These are phyloP conservation scores for Epichloe coenophiala DNA, from an alignment of 2,329 filamentous ascomycete species.

Conservation along the genomic window DNA sequence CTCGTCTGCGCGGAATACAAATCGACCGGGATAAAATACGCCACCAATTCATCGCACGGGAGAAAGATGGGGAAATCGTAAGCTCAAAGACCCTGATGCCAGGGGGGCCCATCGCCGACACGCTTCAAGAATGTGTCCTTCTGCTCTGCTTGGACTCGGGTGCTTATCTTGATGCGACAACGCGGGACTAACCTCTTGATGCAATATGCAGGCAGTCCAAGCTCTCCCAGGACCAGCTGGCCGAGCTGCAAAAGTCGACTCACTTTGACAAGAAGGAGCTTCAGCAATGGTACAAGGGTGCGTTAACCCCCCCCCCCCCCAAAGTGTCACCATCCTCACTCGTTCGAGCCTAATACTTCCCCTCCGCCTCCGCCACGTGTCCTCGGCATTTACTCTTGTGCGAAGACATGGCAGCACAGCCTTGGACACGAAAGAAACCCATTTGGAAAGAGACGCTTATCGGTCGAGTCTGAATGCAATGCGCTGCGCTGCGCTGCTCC, in stretches of 20 bases:
- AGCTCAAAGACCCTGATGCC: background rate
- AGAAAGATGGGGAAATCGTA: constrained; percentile 8
- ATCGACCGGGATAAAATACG: background rate
- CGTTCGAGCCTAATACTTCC: too few species aligned
- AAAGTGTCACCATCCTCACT: background rate
- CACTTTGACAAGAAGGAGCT: constrained; percentile 99
- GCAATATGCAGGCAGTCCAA: constrained; percentile 70
- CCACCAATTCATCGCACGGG: background rate
- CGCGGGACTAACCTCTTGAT: constrained; percentile 11
- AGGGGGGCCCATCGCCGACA: background rate
- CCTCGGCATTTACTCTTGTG: background rate
- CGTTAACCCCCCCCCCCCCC: background rate
- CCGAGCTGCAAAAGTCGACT: constrained; percentile 88
- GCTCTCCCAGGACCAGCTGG: constrained; percentile 90
- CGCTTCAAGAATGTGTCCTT: too few species aligned
- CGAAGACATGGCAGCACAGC: too few species aligned
- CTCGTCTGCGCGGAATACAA: background rate
- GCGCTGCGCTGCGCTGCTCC: too few species aligned
- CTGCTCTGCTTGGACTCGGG: background rate
- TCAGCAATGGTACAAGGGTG: constrained; percentile 99
- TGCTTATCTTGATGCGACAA: background rate
- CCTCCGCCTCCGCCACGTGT: background rate
- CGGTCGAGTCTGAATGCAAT: too few species aligned
- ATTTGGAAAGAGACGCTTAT: too few species aligned
- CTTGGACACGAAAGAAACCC: too few species aligned